Base-by-base conservation (phyloP, 225 moss, liverwort and hornwort species). In the Thuidium tamariscinum region DNA sequence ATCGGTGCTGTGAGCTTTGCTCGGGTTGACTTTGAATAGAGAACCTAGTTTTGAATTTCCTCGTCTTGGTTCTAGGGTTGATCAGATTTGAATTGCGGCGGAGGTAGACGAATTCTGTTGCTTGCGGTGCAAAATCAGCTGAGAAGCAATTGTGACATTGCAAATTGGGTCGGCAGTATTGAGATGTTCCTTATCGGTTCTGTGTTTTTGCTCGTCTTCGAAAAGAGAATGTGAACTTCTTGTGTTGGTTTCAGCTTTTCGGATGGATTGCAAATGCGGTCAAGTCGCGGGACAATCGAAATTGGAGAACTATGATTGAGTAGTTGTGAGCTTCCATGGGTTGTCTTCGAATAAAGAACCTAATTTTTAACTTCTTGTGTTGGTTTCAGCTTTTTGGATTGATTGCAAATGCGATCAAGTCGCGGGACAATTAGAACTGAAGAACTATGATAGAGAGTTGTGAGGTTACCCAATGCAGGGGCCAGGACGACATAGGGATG, bases 391-490 rank as follows among this genome's bases (percentile, higher is more conserved):
- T 67, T 74, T 16, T 80, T 74, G 80, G 52, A 59, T 80, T 37
- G 69, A 44, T 44, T 44, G 44, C 44, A 44, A 27, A 82, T 77
- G 32, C 51, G 29, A 46, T 48, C 60, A 16, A 36, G 70, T 37
- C 13, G 39, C 48, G 70, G 54, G 67, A 27, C n/a, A 52, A 76
- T 81, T 10, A 48, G 27, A 61, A 54, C 62, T 78, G 82, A 48
- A 75, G 84, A 41, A 15, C 25, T 44, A 71, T 74, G 82, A 29
- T 32, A 39, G 27, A 67, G 79, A 61, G 57, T 54, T 55, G 30
- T 74, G 87, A 89, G 54, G 46, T 60, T 52, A 84, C 56, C 52
- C 83, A 77, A 91, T 91, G 86, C 84, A 66, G 64, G 52, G 79
- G 14, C 21, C 22, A 7, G 70, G 82, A 32, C 76, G 83, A 71